Base-by-base conservation (phyloP, 2,329 filamentous ascomycete species). In the Diaporthe velutina region DNA sequence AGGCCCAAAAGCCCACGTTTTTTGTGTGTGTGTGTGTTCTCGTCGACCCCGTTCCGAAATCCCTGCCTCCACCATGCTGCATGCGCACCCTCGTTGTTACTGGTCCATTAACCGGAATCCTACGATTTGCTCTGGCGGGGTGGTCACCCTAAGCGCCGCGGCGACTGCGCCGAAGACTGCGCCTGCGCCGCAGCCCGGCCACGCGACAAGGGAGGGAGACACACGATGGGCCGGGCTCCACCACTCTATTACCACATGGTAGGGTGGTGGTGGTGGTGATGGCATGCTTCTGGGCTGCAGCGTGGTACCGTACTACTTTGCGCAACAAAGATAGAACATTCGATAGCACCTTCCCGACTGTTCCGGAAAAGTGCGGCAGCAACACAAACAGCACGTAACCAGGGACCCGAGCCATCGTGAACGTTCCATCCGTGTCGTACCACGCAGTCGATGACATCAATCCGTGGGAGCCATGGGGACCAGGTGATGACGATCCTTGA, bases 111-210 rank as follows among this genome's bases (percentile, higher is more conserved):
- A 22, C 40, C 28, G 30, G 10, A 64, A 66, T 66, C 60, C 60
- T 66, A 33, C 60, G 60, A 48, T 40, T 64, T 30, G 4, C 40
- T 48, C 19, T 15, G 40, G n/a, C 6, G 7, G 13, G 4, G 45
- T 50, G 48, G n/a, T 22, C 50, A 13, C 12, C n/a, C 45, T 38
- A 19, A 22, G 33, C 30, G 30, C 45, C 45, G 64, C 30, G 45
- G 64, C 48, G 64, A 54, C 33, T 68, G 45, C 64, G 64, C 64
- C 64, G 15, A 68, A 68, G 64, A 28, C 64, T 68, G 64, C 64
- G 64, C 64, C 64, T 68, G 48, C 64, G 64, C 64, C 64, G 64
- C 64, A 68, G 64, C 64, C 64, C 30, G 64, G 64, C 64, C 64
- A 68, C 64, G 64, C 64, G 45, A 50, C 30, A 67, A 54, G 52